phyloP scores from a whole-genome alignment of 306 rosid species.

The Medicago lupulina region DNA sequence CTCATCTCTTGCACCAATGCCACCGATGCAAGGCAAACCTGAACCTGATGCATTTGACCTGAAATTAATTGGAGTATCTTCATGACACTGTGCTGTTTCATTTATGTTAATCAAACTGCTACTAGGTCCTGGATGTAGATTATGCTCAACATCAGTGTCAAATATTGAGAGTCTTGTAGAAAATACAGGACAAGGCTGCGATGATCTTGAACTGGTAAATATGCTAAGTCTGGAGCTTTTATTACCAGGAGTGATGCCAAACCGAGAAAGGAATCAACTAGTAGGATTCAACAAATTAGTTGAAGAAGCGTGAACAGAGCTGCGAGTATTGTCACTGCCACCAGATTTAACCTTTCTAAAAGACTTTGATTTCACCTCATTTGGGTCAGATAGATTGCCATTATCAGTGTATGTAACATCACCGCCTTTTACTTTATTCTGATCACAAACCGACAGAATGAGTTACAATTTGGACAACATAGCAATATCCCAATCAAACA shows the following conservation, averaged over 20 bases:
- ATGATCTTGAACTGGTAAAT: slow-evolving; percentile 80
- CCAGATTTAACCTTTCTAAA: slow-evolving; percentile 60
- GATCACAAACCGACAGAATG: slow-evolving; percentile 70
- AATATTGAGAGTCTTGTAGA: slow-evolving; percentile 55
- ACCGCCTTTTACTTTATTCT: slow-evolving; percentile 55
- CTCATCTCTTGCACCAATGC: slow-evolving; percentile 52
- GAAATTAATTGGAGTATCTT: not conserved
- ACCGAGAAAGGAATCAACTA: slow-evolving; percentile 76
- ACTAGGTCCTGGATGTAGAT: slow-evolving; percentile 48
- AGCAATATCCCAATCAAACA: slow-evolving; percentile 26
- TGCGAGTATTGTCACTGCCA: slow-evolving; percentile 47
- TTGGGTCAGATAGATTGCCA: slow-evolving; percentile 51
- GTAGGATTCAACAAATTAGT: slow-evolving; percentile 68
- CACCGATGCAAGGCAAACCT: slow-evolving; percentile 33
- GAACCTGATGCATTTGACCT: not conserved
- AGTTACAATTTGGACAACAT: slow-evolving; percentile 35
- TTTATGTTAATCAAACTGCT: slow-evolving; percentile 47
- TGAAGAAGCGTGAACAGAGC: slow-evolving; percentile 60
- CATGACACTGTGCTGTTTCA: slow-evolving; percentile 48
- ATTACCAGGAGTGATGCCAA: slow-evolving; percentile 76
- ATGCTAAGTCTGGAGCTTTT: slow-evolving; percentile 84
- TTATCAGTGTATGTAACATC: slow-evolving; percentile 48
- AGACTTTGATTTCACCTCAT: slow-evolving; percentile 56
- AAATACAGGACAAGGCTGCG: slow-evolving; percentile 73
- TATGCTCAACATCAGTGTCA: slow-evolving; percentile 66